Evolutionary conservation across 2,329 filamentous ascomycete species (phyloP).

Genomic region (Dothideomycetes sp.): DNA sequence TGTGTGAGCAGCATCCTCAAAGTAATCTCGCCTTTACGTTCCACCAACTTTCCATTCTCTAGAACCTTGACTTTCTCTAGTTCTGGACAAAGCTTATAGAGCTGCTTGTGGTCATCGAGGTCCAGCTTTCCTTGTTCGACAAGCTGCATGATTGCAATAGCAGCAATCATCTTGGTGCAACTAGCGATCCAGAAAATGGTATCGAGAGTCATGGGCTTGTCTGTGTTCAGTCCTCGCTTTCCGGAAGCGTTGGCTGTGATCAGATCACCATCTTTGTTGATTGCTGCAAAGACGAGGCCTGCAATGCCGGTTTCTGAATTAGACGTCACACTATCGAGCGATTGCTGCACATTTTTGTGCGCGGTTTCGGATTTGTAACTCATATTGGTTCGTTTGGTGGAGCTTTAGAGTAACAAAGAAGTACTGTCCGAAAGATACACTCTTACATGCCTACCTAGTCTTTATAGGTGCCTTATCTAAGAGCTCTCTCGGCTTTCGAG

Average conservation of each 20-base stretch:
- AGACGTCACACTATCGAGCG: conserved; percentile 15
- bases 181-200: conserved; percentile 51
- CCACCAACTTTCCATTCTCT: conserved; percentile 31
- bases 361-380: conserved; percentile 3
- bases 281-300: conserved; percentile 37
- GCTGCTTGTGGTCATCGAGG: conserved; percentile 33
- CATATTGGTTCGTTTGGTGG: too few relatives aligned
- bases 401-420: too few relatives aligned
- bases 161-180: conserved; percentile 38
- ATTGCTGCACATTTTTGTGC: conserved; percentile 9
- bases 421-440: too few relatives aligned
- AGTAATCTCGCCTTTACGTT: conserved; percentile 39
- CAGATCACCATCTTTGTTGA: conserved; percentile 36
- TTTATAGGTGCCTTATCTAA: too few relatives aligned
- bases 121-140: conserved; percentile 35
- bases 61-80: conserved; percentile 35
- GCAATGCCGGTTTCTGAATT: conserved; percentile 24
- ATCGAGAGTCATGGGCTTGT: conserved; percentile 50
- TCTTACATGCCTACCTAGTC: too few relatives aligned
- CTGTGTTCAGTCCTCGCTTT: conserved; percentile 29
- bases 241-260: conserved; percentile 36
- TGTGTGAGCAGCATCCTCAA: conserved; percentile 32
- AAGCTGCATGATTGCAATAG: conserved; percentile 40
- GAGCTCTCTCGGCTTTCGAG: too few relatives aligned
- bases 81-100: conserved; percentile 36